A percentile compares a stretch with the other conserved stretches of the same genome.
Conservation (phyloP, 1,284 basidiomycete species). For the Marasmius fiardii region DNA sequence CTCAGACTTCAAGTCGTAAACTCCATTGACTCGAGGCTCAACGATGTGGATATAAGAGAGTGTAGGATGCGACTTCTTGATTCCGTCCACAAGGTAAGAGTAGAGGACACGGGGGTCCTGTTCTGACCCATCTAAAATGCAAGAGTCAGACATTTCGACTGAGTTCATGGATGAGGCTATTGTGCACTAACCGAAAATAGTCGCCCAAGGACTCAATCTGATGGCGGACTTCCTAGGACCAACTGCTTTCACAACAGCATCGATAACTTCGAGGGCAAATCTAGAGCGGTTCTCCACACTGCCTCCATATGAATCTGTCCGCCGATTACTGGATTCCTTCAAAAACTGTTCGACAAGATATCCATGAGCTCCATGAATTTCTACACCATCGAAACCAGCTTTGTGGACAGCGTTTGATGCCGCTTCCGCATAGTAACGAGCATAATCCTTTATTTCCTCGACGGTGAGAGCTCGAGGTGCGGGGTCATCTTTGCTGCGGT, state of each 20-base stretch:
- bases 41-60: slow-evolving; percentile 1
- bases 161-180: neutral
- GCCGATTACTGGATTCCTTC: slow-evolving; percentile 44
- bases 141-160: too few relatives aligned
- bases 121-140: neutral
- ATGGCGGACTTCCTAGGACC: too few relatives aligned
- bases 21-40: slow-evolving; percentile 2
- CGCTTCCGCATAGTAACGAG: slow-evolving; percentile 25
- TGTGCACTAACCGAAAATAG: slow-evolving; percentile 19
- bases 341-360: slow-evolving; percentile 37
- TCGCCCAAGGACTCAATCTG: slow-evolving; percentile 33
- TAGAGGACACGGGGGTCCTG: neutral
- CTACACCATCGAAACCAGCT: slow-evolving; percentile 29
- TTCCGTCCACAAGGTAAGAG: neutral
- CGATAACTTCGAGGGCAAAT: slow-evolving; percentile 35
- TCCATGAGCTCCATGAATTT: slow-evolving; percentile 27
- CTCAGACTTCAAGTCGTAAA: neutral
- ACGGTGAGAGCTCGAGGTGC: slow-evolving; percentile 19
- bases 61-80: neutral
- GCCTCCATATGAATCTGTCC: too few relatives aligned
- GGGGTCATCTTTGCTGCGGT: slow-evolving; percentile 10
- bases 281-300: slow-evolving; percentile 40
- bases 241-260: slow-evolving; percentile 28
- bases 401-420: slow-evolving; percentile 32
- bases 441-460: slow-evolving; percentile 32